Percentiles rank a stretch among this genome's conserved stretches.
Evolutionary conservation across 352 stramenopile species (phyloP).

Genomic region (Pythium insidiosum): DNA sequence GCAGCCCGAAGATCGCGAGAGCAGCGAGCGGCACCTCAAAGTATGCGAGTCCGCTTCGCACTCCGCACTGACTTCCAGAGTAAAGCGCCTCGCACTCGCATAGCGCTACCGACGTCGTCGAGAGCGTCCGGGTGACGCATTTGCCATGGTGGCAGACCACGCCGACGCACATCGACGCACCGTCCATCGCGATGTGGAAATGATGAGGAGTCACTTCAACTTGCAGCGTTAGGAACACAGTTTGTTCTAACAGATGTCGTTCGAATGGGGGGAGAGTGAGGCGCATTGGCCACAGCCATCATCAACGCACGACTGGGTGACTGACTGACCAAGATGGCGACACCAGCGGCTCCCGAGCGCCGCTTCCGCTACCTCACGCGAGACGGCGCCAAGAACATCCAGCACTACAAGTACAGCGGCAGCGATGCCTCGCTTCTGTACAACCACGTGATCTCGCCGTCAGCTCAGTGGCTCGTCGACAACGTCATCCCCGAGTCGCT

Average conservation of each 20-base stretch:
- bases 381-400: conserved; percentile 55
- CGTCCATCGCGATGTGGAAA: no score
- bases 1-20: conserved; percentile 25
- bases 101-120: conserved; percentile 9
- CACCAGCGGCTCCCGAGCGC: conserved; percentile 2
- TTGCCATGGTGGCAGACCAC: conserved; percentile 38
- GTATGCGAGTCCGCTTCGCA: conserved; percentile 27
- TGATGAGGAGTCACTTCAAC: no score
- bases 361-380: conserved; percentile 65
- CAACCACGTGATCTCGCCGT: conserved; percentile 74
- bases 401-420: conserved; percentile 83
- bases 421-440: conserved; percentile 77
- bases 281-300: no score
- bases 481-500: conserved; percentile 56
- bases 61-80: conserved; percentile 33
- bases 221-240: no score
- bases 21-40: conserved; percentile 45
- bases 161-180: not conserved
- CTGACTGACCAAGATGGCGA: not conserved
- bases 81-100: conserved; percentile 46
- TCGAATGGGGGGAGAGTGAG: no score
- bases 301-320: no score
- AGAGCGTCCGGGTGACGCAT: conserved; percentile 17
- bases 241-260: no score
- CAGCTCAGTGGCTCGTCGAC: conserved; percentile 72